Evolutionary conservation across 371 early-diverging fungal genomes (phyloP).

Genomic region (Smittium culicis): DNA sequence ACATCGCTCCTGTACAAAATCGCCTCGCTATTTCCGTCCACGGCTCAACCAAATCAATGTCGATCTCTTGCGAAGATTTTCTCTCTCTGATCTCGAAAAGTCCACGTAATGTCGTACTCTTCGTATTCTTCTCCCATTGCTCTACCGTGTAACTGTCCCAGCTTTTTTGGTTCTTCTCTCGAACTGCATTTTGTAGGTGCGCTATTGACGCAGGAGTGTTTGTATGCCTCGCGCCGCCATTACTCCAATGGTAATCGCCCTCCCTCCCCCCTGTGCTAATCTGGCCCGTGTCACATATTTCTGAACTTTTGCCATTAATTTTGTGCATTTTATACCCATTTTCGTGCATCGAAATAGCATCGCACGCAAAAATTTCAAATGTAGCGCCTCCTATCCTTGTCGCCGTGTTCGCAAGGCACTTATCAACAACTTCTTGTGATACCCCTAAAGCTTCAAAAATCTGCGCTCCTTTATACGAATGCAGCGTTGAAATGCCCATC

Average conservation of each 20-base stretch:
- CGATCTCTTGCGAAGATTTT: constrained; percentile 53
- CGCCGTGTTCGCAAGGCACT: constrained; percentile 88
- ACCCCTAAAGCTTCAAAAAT: constrained; percentile 94
- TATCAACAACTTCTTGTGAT: constrained; percentile 67
- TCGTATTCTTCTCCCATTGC: constrained; percentile 58
- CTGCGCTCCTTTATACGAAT: constrained; percentile 95
- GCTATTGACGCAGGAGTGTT: constrained; percentile 80
- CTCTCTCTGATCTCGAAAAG: constrained; percentile 71
- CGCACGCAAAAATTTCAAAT: constrained; percentile 74
- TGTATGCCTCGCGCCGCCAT: constrained; percentile 81
- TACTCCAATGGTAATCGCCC: constrained; percentile 93
- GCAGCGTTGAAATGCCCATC: constrained; percentile 96
- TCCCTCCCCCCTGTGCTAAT: constrained; percentile 54
- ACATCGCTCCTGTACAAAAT: constrained; percentile 97
- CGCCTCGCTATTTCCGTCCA: constrained; percentile 91
- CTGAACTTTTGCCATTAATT: constrained; percentile 2
- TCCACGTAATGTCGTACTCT: constrained; percentile 86
- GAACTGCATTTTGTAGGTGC: constrained; percentile 89
- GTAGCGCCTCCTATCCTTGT: constrained; percentile 85
- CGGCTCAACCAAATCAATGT: constrained; percentile 88
- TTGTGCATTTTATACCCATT: constrained; percentile 55
- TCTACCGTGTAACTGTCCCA: constrained; percentile 72
- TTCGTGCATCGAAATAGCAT: constrained; percentile 77
- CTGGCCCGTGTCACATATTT: neutral
- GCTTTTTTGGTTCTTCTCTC: constrained; percentile 67